Evolutionary conservation across 1,284 basidiomycete genomes (phyloP), one percentile per base, ranked within the genome.

Genomic region (Trichosporon faecale): DNA sequence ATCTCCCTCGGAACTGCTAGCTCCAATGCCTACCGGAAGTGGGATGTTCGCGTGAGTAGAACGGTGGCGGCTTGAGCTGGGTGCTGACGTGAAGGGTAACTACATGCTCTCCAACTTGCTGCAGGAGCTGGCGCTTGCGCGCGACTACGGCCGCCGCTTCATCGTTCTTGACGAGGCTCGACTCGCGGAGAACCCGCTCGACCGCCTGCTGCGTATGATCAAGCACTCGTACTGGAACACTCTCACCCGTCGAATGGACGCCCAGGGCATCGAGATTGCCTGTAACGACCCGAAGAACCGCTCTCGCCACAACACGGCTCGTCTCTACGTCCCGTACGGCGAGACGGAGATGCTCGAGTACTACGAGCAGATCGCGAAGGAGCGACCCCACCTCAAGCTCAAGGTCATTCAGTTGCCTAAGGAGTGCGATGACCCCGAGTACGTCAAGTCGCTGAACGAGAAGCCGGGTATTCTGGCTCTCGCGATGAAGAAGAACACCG

Each of bases 51-150:
- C 57, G 93, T 94, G 81, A 75, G 91, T 85, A 61, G n/a, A 61
- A 61, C 8, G 3, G 29, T 7, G 18, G 46, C n/a, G 29, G 31
- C 40, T 63, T 27, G n/a, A 23, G 27, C 23, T 64, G 29, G 8
- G 5, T 21, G 64, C 73, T 75, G 72, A 74, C 66, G 61, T 18
- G 4, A 27, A 74, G 93, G 95, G 95, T 60, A 96, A 91, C 16
- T 98, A 99, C 85, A 98, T 98, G 96, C 87, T 99, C 52, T 98
- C 96, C 12, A 99, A 98, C 83, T 89, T 99, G n/a, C 87, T 99
- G 31, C 97, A 99, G 86, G 96, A 99, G 83, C 90, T 99, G 55
- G 97, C 96, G 0, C 89, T 99, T 33, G 96, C 96, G n/a, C 89
- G 93, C 14, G 95, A 98, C 80, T 94, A 95, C 81, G 92, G 93